phyloP scores from a whole-genome alignment of 2,329 filamentous ascomycete genomes.

The Keithomyces neogunnii region DNA sequence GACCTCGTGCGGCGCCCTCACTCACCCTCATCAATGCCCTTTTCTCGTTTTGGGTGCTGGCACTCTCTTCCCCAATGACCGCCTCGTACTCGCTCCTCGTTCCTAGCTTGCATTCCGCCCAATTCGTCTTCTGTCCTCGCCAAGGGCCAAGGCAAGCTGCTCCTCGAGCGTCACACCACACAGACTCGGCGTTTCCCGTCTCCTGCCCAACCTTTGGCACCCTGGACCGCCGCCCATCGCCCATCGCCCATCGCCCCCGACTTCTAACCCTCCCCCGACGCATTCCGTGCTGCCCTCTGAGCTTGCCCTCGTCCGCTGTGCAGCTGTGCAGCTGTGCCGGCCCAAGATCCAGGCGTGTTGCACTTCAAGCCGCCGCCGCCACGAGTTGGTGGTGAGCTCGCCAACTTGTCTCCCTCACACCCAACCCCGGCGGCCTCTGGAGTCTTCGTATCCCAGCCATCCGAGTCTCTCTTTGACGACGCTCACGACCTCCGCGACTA shows the following conservation, averaged over 20 bases:
- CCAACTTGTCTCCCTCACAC: conserved; percentile 39
- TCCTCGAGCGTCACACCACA: no score
- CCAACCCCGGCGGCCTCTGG: conserved; percentile 28
- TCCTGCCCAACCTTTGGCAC: no score
- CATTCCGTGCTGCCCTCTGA: no score
- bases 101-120: neutral
- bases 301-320: no score
- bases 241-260: no score
- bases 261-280: no score
- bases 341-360: neutral
- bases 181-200: no score
- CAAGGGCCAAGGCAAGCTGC: neutral
- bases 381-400: conserved; percentile 27
- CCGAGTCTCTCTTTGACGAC: conserved; percentile 37
- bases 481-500: conserved; percentile 46
- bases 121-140: neutral
- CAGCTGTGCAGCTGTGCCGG: neutral
- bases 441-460: conserved; percentile 35
- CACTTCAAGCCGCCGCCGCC: conserved; percentile 20
- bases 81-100: neutral
- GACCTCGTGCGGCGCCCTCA: conserved; percentile 1
- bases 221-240: no score
- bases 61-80: conserved; percentile 3
- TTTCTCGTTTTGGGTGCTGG: neutral
- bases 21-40: neutral